Percentiles rank a stretch among this genome's conserved stretches.
phyloP scores from a whole-genome alignment of 805 yeast genomes.

The Ogataea pilisensis region DNA sequence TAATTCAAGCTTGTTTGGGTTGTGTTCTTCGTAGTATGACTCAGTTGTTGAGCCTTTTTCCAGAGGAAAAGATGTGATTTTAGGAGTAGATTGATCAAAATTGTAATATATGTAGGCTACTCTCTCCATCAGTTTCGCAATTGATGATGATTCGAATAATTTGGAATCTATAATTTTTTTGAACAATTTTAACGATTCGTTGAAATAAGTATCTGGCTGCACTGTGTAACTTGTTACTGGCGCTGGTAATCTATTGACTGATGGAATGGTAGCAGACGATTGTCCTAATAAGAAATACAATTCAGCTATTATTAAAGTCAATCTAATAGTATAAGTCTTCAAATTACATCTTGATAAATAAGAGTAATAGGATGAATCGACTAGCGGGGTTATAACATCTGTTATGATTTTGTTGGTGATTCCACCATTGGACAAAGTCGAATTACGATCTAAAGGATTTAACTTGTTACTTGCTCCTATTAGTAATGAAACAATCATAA shows the following conservation, averaged over 20 bases:
- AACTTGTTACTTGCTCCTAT: conserved; percentile 50
- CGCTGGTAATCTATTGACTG: conserved; percentile 8
- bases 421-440: conserved; percentile 29
- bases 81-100: conserved; percentile 21
- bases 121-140: conserved; percentile 34
- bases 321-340: conserved; percentile 66
- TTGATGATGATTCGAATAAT: conserved; percentile 41
- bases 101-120: conserved; percentile 30
- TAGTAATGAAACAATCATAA: conserved; percentile 71
- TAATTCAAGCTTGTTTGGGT: conserved; percentile 28
- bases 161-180: conserved; percentile 43
- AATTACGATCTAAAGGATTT: conserved; percentile 34
- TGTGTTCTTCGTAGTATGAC: conserved; percentile 33
- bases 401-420: conserved; percentile 43
- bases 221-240: background rate
- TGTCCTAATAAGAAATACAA: conserved; percentile 45
- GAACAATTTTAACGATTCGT: conserved; percentile 42
- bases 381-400: conserved; percentile 52
- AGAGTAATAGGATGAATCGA: conserved; percentile 72
- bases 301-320: conserved; percentile 66
- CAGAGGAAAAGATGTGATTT: background rate
- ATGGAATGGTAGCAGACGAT: conserved; percentile 24
- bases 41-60: conserved; percentile 11
- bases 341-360: conserved; percentile 67
- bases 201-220: conserved; percentile 37